Base-by-base conservation (phyloP, 2,329 filamentous ascomycete genomes). In the Botryosphaeria dothidea region DNA sequence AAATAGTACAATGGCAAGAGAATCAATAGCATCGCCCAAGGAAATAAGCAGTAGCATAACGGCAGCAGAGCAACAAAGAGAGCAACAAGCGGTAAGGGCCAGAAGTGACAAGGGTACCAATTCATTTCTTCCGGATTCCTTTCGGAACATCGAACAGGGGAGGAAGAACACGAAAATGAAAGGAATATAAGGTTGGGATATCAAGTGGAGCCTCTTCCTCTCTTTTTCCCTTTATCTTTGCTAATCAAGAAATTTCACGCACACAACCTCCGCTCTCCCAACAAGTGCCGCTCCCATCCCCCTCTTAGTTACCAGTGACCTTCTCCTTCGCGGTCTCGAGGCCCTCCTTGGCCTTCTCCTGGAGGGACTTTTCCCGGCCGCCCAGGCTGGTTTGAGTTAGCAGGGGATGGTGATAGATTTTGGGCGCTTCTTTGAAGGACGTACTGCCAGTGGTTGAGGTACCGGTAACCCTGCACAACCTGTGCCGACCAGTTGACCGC, bases 401-500 rank as follows among this genome's bases (percentile, higher is more conserved):
- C 27, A 17, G 17, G 15, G n/a, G 19, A 8, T 29, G n/a, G n/a
- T n/a, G n/a, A n/a, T 29, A 2, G 29, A 36, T 19, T 41, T 21
- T 46, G 23, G 1, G 45, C 45, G 19, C 5, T 8, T 17, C 13
- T 19, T 13, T 21, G 19, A 23, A 29, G 21, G 54, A 72, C 74
- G 48, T 71, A 76, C 74, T 84, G 79, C 84, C 84, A 88, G 78
- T 88, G 87, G 71, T 84, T 83, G 68, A 87, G 67, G 73, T 86
- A 90, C 63, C 87, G 81, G 78, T 88, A 88, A 21, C 82, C 86
- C 74, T 90, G 87, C 34, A 83, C 84, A 49, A 80, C 69, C 76
- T 90, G 87, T 51, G 85, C 85, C 68, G 77, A 78, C 77, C 87
- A 89, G 79, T 90, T 90, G 78, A 88, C 83, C 67, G 85, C 78